Percentiles rank a stretch among this genome's conserved stretches.
Evolutionary conservation across 495 filamentous ascomycete species (phyloP).

Genomic region (Wilcoxina mikolae): DNA sequence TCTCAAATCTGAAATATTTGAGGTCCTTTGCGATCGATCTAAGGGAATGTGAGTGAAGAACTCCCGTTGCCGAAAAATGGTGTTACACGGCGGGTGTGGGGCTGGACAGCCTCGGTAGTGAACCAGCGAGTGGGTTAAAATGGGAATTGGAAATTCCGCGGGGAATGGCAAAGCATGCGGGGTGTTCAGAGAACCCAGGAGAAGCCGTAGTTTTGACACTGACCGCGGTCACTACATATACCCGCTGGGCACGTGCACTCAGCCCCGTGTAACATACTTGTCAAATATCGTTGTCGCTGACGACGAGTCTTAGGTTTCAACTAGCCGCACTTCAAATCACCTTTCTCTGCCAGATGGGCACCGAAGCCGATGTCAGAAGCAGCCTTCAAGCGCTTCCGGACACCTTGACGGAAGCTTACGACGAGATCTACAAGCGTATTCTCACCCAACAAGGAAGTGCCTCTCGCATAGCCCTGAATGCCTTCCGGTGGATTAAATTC

Average conservation of each 20-base stretch:
- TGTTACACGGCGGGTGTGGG: no score
- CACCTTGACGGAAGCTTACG: neutral
- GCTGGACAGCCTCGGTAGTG: no score
- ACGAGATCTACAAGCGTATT: constrained; percentile 1
- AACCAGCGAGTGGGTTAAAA: no score
- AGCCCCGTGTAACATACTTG: no score
- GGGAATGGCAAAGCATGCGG: no score
- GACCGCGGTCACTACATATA: no score
- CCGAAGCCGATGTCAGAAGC: neutral
- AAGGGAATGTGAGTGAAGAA: neutral
- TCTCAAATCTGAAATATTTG: neutral
- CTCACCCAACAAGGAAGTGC: neutral
- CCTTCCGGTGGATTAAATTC: constrained; percentile 7
- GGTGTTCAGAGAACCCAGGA: no score
- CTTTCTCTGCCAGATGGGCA: constrained; percentile 3
- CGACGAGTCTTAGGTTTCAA: constrained; percentile 10
- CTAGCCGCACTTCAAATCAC: constrained; percentile 4
- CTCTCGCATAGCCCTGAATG: neutral
- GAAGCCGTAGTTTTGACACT: no score
- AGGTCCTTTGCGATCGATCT: constrained; percentile 1
- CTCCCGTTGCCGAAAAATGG: no score
- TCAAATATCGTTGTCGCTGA: no score
- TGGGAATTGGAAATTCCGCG: no score
- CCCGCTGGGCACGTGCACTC: no score
- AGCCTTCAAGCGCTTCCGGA: neutral